These are phyloP conservation scores for Oryza glumipatula DNA, from an alignment of 176 grass and related monocot genomes.

Conservation along the genomic window DNA sequence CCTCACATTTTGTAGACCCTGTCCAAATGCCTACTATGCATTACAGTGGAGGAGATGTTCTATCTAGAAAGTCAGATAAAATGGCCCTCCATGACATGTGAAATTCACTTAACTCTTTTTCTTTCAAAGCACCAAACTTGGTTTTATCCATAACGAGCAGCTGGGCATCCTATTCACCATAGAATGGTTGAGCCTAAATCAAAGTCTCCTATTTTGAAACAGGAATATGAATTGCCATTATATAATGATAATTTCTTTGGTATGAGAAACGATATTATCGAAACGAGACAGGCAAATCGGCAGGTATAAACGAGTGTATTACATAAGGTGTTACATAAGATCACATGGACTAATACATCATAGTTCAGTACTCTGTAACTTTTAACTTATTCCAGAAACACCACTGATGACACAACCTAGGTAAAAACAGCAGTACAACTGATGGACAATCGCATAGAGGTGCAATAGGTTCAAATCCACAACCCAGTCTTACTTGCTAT, in stretches of 20 bases:
- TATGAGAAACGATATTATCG: background rate
- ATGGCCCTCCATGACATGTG: background rate
- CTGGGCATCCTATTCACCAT: no score
- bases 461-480: background rate
- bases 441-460: slow-evolving; percentile 1
- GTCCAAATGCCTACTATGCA: background rate
- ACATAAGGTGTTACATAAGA: background rate
- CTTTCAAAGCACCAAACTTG: background rate
- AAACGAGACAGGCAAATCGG: background rate
- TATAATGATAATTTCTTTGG: no score
- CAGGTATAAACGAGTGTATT: slow-evolving; percentile 1
- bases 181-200: no score
- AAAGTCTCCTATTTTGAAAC: no score
- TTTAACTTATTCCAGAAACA: slow-evolving; percentile 26
- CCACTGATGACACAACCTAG: background rate
- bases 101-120: no score
- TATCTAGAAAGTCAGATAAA: background rate
- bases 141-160: background rate
- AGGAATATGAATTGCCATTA: no score
- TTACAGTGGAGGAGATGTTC: background rate
- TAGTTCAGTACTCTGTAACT: background rate
- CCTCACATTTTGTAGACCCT: background rate
- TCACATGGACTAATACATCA: slow-evolving; percentile 19
- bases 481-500: slow-evolving; percentile 21
- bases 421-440: slow-evolving; percentile 8